Evolutionary conservation across 2,329 filamentous ascomycete species (phyloP).

Genomic region (Aspergillus puulaauensis): DNA sequence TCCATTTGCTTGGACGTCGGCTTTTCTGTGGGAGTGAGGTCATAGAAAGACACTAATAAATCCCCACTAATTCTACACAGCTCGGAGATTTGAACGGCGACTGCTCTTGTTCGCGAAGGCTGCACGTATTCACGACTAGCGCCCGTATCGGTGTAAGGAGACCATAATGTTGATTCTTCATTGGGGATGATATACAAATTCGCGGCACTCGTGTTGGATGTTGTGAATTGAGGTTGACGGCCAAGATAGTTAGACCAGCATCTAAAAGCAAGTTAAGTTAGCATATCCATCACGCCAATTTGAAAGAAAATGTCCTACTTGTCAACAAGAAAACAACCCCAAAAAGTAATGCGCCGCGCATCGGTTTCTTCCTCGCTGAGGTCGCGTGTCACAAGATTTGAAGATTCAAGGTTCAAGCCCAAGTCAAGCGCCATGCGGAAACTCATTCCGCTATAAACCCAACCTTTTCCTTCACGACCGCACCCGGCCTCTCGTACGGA

Average conservation of each 20-base stretch:
- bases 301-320: constrained; percentile 56
- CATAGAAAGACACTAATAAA: constrained; percentile 85
- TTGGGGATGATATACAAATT: constrained; percentile 88
- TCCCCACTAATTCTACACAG: constrained; percentile 94
- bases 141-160: constrained; percentile 82
- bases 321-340: constrained; percentile 98
- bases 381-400: constrained; percentile 60
- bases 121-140: constrained; percentile 71
- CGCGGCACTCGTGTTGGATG: constrained; percentile 75
- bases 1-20: constrained; percentile 74
- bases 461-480: constrained; percentile 89
- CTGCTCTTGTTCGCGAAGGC: constrained; percentile 77
- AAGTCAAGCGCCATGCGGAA: constrained; percentile 97
- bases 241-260: constrained; percentile 98
- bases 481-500: constrained; percentile 94
- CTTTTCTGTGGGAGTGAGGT: constrained; percentile 66
- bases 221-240: constrained; percentile 80
- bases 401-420: constrained; percentile 81
- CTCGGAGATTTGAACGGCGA: constrained; percentile 76
- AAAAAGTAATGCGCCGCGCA: constrained; percentile 87
- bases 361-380: constrained; percentile 83
- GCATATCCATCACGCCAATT: neutral
- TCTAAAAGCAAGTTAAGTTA: constrained; percentile 33
- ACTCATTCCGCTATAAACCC: constrained; percentile 98
- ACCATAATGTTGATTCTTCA: constrained; percentile 85